A percentile compares a stretch with the other conserved stretches of the same genome.
Conservation (phyloP, 106 monocot genomes). For the Hemerocallis citrina region DNA sequence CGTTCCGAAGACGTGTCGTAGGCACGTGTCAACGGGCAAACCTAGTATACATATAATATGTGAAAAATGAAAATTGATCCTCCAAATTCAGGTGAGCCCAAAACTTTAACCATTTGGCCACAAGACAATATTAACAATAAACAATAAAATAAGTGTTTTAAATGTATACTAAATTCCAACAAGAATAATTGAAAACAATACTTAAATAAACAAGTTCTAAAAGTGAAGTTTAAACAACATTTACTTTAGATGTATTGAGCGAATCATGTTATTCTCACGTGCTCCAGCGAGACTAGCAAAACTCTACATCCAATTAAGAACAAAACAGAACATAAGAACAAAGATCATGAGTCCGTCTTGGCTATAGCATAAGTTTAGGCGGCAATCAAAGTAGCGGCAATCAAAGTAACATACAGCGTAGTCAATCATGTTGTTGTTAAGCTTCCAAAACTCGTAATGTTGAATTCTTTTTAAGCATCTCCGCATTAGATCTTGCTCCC, state of each 20-base stretch:
- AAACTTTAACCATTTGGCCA: too few relatives aligned
- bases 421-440: slow-evolving; percentile 98
- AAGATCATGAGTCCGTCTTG: background rate
- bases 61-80: too few relatives aligned
- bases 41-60: too few relatives aligned
- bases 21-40: too few relatives aligned
- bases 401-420: slow-evolving; percentile 58
- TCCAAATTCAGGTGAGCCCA: too few relatives aligned
- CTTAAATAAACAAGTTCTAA: background rate
- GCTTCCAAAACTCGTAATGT: slow-evolving; percentile 78
- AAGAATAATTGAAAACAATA: slow-evolving; percentile 1
- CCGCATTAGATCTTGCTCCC: slow-evolving; percentile 85
- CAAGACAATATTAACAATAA: too few relatives aligned
- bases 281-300: slow-evolving; percentile 86
- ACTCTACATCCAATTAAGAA: slow-evolving; percentile 73
- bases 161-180: too few relatives aligned
- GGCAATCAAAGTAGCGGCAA: too few relatives aligned
- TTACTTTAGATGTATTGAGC: slow-evolving; percentile 95
- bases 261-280: slow-evolving; percentile 79
- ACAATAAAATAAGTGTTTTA: too few relatives aligned
- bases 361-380: background rate
- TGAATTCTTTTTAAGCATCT: slow-evolving; percentile 89
- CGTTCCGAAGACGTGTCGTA: too few relatives aligned
- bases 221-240: slow-evolving; percentile 19
- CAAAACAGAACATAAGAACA: slow-evolving; percentile 13